Evolutionary conservation across 2,329 filamentous ascomycete genomes (phyloP), one percentile per base, ranked within the genome.

Genomic region (Cordyceps fumosorosea): DNA sequence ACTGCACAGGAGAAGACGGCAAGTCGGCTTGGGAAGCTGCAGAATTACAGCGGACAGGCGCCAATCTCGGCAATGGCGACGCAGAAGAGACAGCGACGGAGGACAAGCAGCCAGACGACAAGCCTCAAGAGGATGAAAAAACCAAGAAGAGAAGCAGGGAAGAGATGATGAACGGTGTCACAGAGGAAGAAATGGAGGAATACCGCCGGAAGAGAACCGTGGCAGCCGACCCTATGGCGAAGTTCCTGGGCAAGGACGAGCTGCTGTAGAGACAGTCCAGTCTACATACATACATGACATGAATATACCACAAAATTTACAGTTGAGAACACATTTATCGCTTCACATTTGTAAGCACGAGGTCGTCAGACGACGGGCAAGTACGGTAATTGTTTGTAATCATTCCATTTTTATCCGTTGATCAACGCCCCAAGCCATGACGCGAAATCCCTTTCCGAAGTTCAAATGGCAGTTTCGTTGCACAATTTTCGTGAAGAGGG

Each of bases 1-100:
- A 98, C 71, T 99, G 95, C 74, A 98, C 93, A 0, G 95, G 95
- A 29, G 91, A 95, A 64, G 90, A 90, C 63, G 95, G 95, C 42
- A 96, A 87, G 73, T 78, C 78, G 64, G 93, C 91, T 1, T 92
- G 90, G 75, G 88, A 93, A 68, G 88, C 90, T 62, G 87, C 90
- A 0, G 87, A 95, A 66, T 78, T 72, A 67, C 85, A 82, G 70
- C 75, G 80, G n/a, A 77, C 74, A 1, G 81, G 83, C 22, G 77
- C 70, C 1, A 76, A 73, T 55, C 69, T 82, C 58, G 32, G 44
- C 3, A 20, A 59, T 14, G 65, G 64, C 10, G 60, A 59, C 12
- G 54, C 65, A 20, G 69, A 73, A 55, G 68, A 69, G 10, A 69
- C 68, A 22, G 50, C 64, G 4, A 44, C 64, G 1, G 51, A 59